Conservation (phyloP, 805 yeast genomes). For the Nadsonia fulvescens region DNA sequence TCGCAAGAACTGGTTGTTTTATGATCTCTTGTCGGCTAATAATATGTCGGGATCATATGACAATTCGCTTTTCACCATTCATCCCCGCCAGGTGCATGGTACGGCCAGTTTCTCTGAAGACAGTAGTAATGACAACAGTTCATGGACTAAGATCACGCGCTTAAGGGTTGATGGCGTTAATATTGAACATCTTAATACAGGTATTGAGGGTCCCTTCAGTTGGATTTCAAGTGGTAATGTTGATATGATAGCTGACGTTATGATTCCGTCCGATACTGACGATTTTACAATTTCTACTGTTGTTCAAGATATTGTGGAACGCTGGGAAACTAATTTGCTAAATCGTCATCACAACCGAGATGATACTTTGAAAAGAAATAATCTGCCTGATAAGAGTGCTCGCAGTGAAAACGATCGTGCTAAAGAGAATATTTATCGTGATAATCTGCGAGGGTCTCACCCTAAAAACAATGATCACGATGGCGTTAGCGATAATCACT, state of each 20-base stretch:
- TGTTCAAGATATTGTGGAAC: conserved; percentile 21
- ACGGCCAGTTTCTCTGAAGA: conserved; percentile 17
- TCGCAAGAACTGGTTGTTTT: conserved; percentile 85
- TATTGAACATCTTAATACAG: conserved; percentile 79
- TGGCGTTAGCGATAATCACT: too few relatives aligned
- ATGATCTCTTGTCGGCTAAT: conserved; percentile 71
- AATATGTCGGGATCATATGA: conserved; percentile 84
- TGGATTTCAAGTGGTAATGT: conserved; percentile 91
- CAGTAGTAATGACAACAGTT: conserved; percentile 14
- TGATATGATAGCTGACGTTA: conserved; percentile 82
- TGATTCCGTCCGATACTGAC: conserved; percentile 51
- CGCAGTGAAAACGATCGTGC: too few relatives aligned
- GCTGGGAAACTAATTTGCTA: conserved; percentile 20
- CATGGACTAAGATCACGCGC: conserved; percentile 51
- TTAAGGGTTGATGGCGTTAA: conserved; percentile 70
- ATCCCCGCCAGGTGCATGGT: conserved; percentile 40
- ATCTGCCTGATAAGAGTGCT: conserved; percentile 4
- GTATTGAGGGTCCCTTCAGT: conserved; percentile 81
- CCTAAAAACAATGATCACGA: too few relatives aligned
- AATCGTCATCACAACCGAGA: conserved; percentile 7
- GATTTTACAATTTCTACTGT: conserved; percentile 25
- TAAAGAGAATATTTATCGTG: too few relatives aligned
- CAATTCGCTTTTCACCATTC: conserved; percentile 80
- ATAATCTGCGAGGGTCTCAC: too few relatives aligned
- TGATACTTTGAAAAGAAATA: conserved; percentile 1